Base-by-base conservation (phyloP, 352 stramenopile genomes). In the Pythium rishiriense region DNA sequence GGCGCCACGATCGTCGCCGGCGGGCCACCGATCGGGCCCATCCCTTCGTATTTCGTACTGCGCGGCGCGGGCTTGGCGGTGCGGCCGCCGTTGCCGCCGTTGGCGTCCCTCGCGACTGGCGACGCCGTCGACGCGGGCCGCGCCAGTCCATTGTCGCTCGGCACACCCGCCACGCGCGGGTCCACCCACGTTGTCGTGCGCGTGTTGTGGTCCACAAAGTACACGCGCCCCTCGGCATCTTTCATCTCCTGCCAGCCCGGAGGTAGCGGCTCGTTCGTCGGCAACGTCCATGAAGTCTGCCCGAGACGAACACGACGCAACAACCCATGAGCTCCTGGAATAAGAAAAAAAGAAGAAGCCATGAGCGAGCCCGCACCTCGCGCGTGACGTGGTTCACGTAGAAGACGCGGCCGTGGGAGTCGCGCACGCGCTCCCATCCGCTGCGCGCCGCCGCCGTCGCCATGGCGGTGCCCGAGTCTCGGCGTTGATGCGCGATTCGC, bases 331-430 rank as follows among this genome's bases (percentile, higher is more conserved):
- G 29, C 33, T 22, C 33, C 37, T 22, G 51, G 54, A 26, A 28
- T 42, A 25, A 52, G 21, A n/a, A 43, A 63, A 17, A 43, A 17
- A 43, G 37, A 35, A 10, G 5, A 10, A 10, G 31, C 5, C 31
- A 35, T n/a, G n/a, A n/a, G n/a, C n/a, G 31, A 10, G 5, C 31
- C 5, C 70, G 66, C 41, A 94, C 85, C 85, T 95, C 82, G 19
- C 83, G 78, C 28, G 86, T 93, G 25, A 50, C 64, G 67, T 93
- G 84, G 67, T 95, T 95, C 26, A 95, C 86, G 69, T 93, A 95
- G 68, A 95, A 95, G 42, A 90, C 88, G 57, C 83, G 83, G 5
- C 86, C 86, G 35, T 87, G 79, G n/a, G 84, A 73, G 79, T 95
- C 84, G 68, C 86, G 70, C 46, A 93, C 80, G 70, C 85, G 84